Conservation (phyloP, 768 basidiomycete species). For the Hericium erinaceus region DNA sequence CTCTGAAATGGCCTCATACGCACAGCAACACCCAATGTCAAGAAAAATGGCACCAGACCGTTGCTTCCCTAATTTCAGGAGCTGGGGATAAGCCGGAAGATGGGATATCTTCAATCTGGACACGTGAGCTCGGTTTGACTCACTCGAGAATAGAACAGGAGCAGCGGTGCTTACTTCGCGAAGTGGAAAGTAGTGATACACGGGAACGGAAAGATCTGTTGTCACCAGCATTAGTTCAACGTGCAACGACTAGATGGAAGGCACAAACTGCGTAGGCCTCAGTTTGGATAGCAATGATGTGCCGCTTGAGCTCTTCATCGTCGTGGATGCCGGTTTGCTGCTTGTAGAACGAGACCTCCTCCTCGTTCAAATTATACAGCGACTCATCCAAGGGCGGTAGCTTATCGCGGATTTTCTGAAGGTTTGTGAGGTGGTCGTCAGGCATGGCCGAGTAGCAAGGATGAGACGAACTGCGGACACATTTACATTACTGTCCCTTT, state of each 20-base stretch:
- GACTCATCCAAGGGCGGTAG: neutral
- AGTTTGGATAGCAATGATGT: slow-evolving; percentile 16
- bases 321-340: neutral
- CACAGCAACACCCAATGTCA: slow-evolving; percentile 39
- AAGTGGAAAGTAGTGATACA: slow-evolving; percentile 22
- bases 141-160: too few species aligned
- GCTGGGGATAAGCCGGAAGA: slow-evolving; percentile 16
- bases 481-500: too few species aligned
- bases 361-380: neutral
- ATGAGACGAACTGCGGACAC: too few species aligned
- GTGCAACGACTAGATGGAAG: neutral
- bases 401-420: too few species aligned
- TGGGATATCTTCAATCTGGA: slow-evolving; percentile 18
- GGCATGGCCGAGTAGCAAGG: too few species aligned
- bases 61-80: slow-evolving; percentile 28
- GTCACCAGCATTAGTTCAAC: neutral
- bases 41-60: slow-evolving; percentile 16
- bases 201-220: slow-evolving; percentile 22
- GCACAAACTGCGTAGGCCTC: slow-evolving; percentile 12
- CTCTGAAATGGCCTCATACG: slow-evolving; percentile 6
- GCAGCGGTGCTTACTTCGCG: slow-evolving; percentile 4
- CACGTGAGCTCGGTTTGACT: too few species aligned
- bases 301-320: slow-evolving; percentile 15
- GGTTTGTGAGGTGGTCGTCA: too few species aligned
- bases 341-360: neutral